Evolutionary conservation across 2,329 filamentous ascomycete genomes (phyloP), one percentile per base, ranked within the genome.

Genomic region (Arthrobotrys musiformis): DNA sequence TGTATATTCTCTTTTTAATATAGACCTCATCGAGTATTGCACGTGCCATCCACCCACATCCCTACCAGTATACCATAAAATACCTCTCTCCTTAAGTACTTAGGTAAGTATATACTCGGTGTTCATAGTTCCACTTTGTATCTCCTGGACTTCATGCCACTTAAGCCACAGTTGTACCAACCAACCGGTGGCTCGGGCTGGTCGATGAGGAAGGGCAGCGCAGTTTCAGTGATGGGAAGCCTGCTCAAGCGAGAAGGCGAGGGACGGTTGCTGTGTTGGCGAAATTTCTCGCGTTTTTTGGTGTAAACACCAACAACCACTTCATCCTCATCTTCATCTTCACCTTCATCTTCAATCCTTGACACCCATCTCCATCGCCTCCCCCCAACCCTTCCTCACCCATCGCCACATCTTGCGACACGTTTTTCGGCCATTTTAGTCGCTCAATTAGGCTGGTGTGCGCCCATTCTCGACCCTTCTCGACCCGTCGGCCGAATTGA

Each of bases 281-380:
- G 72, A 76, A 76, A 76, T 76, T 76, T 76, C 62, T 75, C 72
- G 72, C 72, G 72, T 76, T 69, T 76, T 76, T 64, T 76, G 72
- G 72, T 46, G 72, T 76, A 76, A 76, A 76, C 72, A 76, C 72
- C 64, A 76, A 64, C 70, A 75, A 68, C 60, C 69, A 44, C 70
- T 42, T 24, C 33, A 11, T n/a, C n/a, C 48, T 44, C 24, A 30
- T 35, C 48, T 37, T 37, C 19, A n/a, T n/a, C n/a, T n/a, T n/a
- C n/a, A n/a, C n/a, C n/a, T n/a, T n/a, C 50, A 37, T 58, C 54
- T 40, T 58, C 54, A 58, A 58, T 62, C 54, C 33, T 58, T 1
- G 24, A 46, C 37, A 62, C 15, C 42, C 56, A 52, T 54, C 67
- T 42, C 37, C 68, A 72, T 58, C 68, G 48, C 68, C 40, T 42